Evolutionary conservation across 202 grass and related monocot genomes (phyloP).

Genomic region (Panicum hallii): DNA sequence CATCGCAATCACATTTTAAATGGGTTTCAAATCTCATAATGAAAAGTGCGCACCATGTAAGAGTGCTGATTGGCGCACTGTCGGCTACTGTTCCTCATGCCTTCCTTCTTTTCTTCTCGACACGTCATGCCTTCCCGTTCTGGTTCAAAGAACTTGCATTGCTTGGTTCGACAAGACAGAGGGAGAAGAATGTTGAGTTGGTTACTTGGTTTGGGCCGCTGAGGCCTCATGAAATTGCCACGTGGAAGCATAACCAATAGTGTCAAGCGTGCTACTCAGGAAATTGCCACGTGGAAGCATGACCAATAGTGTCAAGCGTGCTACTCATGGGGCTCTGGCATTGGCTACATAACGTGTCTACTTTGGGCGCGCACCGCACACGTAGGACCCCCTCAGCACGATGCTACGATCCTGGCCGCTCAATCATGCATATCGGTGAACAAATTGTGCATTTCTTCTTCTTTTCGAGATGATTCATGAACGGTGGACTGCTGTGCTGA

Average conservation of each 20-base stretch:
- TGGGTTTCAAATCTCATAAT: constrained; percentile 14
- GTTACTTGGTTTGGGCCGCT: not conserved
- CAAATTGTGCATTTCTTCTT: not conserved
- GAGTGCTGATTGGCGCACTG: constrained; percentile 5
- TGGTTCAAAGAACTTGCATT: constrained; percentile 10
- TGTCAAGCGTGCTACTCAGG: constrained; percentile 7
- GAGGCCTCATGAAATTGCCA: not conserved
- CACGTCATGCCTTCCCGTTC: not conserved
- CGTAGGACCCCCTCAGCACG: constrained; percentile 2
- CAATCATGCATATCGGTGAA: not conserved
- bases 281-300: not conserved
- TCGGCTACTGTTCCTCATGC: not conserved
- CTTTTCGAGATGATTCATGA: not conserved
- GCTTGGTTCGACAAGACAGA: not conserved
- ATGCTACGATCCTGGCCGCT: not conserved
- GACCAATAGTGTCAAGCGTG: not conserved
- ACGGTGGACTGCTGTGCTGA: not conserved
- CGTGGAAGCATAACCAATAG: not conserved
- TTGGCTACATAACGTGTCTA: too few species aligned
- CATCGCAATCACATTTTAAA: not conserved
- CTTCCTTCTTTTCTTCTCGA: too few species aligned
- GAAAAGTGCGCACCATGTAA: not conserved
- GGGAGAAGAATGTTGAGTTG: not conserved
- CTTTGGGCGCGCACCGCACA: not conserved
- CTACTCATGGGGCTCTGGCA: not conserved